Evolutionary conservation across 768 basidiomycete species (phyloP), one percentile per base, ranked within the genome.

Genomic region (Clitopilus hobsonii): DNA sequence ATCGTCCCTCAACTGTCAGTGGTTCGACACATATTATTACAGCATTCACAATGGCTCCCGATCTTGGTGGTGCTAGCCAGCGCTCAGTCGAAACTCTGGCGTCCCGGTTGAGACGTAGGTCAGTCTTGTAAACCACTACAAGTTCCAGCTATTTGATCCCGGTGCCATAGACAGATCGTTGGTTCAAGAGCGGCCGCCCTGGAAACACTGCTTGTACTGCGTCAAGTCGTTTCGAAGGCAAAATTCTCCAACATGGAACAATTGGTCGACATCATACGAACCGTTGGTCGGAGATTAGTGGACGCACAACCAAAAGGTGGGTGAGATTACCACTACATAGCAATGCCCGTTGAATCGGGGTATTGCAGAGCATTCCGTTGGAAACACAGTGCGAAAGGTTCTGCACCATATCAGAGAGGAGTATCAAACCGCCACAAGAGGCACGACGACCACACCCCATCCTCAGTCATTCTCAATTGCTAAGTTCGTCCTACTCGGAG

Each of bases 261-360:
- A 59, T 77, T 98, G 1, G 80, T 94, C 3, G 78, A 79, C 48
- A 82, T 91, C 54, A 87, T 99, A 58, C 85, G 89, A 53, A 73
- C 74, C 49, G 88, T 93, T 8, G 97, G 96, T 3, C 77, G 83
- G 59, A 83, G 82, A 60, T 70, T 99, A 38, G 86, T 90, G 6
- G 91, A 93, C 18, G 94, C 96, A 7, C 94, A 98, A 66, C 94
- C 95, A 11, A 97, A 96, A 84, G 96, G 96, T 94, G 53, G 62
- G 59, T 59, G 22, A 16, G 48, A n/a, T n/a, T 29, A 52, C 45
- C 55, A 49, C 26, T 52, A 36, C 36, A 50, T 22, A 57, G 51
- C 49, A 52, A 18, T 36, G 38, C 38, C 50, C 51, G 27, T 25
- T 32, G 24, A 48, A 29, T 32, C 20, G 27, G 28, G 24, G 53